These are phyloP conservation scores for Bretschneidera sinensis DNA, from an alignment of 345 rosid species.

Conservation along the genomic window DNA sequence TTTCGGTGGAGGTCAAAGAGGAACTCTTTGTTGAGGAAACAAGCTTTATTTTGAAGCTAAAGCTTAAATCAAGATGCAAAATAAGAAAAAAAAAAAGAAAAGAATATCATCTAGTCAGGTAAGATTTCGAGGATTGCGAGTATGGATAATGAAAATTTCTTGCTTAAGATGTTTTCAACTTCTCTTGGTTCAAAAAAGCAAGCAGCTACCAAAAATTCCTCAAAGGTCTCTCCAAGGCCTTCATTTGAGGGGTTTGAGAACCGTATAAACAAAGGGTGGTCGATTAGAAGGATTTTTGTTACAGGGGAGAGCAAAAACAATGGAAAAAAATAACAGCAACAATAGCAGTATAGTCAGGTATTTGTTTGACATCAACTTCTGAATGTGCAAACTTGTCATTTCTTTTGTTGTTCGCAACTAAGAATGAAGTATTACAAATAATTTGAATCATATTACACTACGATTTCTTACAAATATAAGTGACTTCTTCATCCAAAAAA, in stretches of 20 bases:
- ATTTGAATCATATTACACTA: background rate
- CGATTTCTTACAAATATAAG: background rate
- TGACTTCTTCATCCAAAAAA: background rate
- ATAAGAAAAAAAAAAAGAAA: constrained; percentile 9
- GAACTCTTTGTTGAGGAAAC: background rate
- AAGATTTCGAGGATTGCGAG: constrained; percentile 30
- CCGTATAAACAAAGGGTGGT: constrained; percentile 2
- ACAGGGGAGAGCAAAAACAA: constrained; percentile 6
- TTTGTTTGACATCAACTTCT: background rate
- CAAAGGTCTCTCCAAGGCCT: constrained; percentile 27
- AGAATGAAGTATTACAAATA: background rate
- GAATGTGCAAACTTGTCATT: too few species aligned
- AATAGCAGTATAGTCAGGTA: constrained; percentile 37
- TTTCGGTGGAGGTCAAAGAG: background rate
- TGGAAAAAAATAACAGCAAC: constrained; percentile 8
- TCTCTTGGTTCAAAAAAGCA: constrained; percentile 24
- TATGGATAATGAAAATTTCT: constrained; percentile 40
- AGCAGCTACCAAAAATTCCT: constrained; percentile 9
- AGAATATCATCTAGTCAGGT: constrained; percentile 4
- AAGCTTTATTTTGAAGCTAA: constrained; percentile 8
- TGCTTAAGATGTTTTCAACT: constrained; percentile 47
- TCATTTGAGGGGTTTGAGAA: constrained; percentile 21
- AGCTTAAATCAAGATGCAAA: constrained; percentile 11
- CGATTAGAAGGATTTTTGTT: constrained; percentile 19
- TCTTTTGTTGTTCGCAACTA: too few species aligned